Conservation (phyloP, 2,329 filamentous ascomycete species). For the Trichoderma polysporum region DNA sequence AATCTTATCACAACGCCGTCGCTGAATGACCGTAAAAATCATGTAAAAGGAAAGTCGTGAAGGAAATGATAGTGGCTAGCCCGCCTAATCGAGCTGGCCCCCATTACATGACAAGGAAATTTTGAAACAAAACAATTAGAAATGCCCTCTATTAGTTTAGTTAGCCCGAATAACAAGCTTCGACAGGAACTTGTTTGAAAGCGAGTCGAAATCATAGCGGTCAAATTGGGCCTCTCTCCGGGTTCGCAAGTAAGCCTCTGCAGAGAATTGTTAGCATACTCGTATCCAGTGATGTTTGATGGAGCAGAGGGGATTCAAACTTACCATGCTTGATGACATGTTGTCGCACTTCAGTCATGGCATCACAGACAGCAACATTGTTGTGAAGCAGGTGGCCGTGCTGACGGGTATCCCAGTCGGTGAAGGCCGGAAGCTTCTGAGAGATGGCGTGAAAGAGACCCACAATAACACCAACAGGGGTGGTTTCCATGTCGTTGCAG, state of each 20-base stretch:
- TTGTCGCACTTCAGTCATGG: constrained; percentile 91
- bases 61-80: constrained; percentile 24
- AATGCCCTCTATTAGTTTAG: constrained; percentile 43
- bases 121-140: not conserved
- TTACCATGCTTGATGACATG: constrained; percentile 93
- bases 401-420: constrained; percentile 90
- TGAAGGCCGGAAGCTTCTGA: constrained; percentile 88
- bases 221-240: constrained; percentile 82
- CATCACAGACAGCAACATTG: constrained; percentile 88
- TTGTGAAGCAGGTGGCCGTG: constrained; percentile 90
- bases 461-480: constrained; percentile 92
- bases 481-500: constrained; percentile 94
- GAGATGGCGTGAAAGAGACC: constrained; percentile 97
- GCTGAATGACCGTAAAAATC: constrained; percentile 43
- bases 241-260: constrained; percentile 83
- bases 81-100: constrained; percentile 14
- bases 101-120: constrained; percentile 20
- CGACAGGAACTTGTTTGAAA: constrained; percentile 96
- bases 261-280: constrained; percentile 27
- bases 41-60: constrained; percentile 30
- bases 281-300: not conserved
- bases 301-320: constrained; percentile 32
- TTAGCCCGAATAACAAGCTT: constrained; percentile 95
- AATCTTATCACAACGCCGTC: constrained; percentile 46
- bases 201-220: constrained; percentile 86